Percentiles rank a stretch among this genome's conserved stretches.
phyloP scores from a whole-genome alignment of 352 stramenopile species.

The Peronospora belbahrii region DNA sequence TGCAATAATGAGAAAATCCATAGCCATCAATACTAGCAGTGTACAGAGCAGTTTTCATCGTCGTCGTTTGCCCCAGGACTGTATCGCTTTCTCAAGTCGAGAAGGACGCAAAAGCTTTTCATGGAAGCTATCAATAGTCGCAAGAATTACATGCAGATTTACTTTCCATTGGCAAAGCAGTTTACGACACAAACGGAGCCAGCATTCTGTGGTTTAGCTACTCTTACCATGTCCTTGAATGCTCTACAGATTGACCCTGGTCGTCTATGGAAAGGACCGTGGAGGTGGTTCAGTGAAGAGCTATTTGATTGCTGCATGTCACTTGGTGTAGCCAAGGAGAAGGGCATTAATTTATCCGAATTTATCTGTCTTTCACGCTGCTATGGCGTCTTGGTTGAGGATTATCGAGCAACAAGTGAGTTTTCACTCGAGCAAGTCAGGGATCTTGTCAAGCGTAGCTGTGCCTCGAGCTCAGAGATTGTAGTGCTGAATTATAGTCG shows the following conservation, averaged over 20 bases:
- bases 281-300: constrained; percentile 82
- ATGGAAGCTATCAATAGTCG: constrained; percentile 56
- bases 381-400: constrained; percentile 49
- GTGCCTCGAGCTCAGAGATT: constrained; percentile 62
- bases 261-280: constrained; percentile 68
- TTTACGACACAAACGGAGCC: constrained; percentile 90
- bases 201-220: constrained; percentile 84
- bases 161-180: constrained; percentile 88
- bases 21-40: constrained; percentile 32
- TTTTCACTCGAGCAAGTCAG: constrained; percentile 47
- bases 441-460: constrained; percentile 69
- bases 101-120: constrained; percentile 85
- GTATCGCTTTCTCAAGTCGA: constrained; percentile 77
- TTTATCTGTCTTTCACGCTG: constrained; percentile 65
- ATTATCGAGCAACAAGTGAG: constrained; percentile 32
- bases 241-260: constrained; percentile 68
- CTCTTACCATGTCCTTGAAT: constrained; percentile 78
- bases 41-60: constrained; percentile 72
- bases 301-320: constrained; percentile 77
- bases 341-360: constrained; percentile 61
- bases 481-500: constrained; percentile 91
- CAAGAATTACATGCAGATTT: constrained; percentile 82
- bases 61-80: constrained; percentile 65
- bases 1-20: constrained; percentile 46
- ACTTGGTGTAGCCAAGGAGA: constrained; percentile 58